Percentiles rank a stretch among this genome's conserved stretches.
These are phyloP conservation scores for Strobilomyces confusus DNA, from an alignment of 768 basidiomycete species.

Conservation along the genomic window DNA sequence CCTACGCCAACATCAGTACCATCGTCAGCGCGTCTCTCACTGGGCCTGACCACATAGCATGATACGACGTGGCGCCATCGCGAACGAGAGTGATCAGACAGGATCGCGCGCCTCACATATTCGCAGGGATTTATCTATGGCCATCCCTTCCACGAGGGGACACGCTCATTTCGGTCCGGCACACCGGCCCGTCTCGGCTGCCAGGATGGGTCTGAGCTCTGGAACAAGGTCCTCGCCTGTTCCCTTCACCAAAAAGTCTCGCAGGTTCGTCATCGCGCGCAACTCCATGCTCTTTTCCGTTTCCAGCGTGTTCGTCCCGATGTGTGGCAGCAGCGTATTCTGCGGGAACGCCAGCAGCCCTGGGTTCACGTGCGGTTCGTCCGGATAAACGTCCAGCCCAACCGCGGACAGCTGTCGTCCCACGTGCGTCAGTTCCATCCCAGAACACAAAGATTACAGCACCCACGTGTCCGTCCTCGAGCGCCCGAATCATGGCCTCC, in stretches of 20 bases:
- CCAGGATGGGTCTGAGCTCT: slow-evolving; percentile 32
- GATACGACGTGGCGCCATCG: slow-evolving; percentile 27
- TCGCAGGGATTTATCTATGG: too few relatives aligned
- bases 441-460: background rate
- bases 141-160: background rate
- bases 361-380: slow-evolving; percentile 79
- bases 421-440: background rate
- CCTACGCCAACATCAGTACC: slow-evolving; percentile 35
- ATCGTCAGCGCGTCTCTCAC: background rate
- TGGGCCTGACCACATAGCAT: slow-evolving; percentile 32
- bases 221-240: slow-evolving; percentile 61
- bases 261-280: slow-evolving; percentile 70
- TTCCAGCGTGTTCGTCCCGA: slow-evolving; percentile 84
- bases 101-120: too few relatives aligned
- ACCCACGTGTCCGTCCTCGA: slow-evolving; percentile 86
- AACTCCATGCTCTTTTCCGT: slow-evolving; percentile 81
- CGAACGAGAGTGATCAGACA: background rate
- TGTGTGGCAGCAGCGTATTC: slow-evolving; percentile 84
- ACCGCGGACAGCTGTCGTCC: slow-evolving; percentile 32
- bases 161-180: background rate
- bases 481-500: slow-evolving; percentile 75
- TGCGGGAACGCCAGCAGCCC: slow-evolving; percentile 74
- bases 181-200: background rate
- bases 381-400: slow-evolving; percentile 82
- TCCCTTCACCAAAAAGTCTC: slow-evolving; percentile 61